A percentile compares a stretch with the other conserved stretches of the same genome.
These are phyloP conservation scores for Pythium sukuiense DNA, from an alignment of 352 stramenopile species.

Conservation along the genomic window DNA sequence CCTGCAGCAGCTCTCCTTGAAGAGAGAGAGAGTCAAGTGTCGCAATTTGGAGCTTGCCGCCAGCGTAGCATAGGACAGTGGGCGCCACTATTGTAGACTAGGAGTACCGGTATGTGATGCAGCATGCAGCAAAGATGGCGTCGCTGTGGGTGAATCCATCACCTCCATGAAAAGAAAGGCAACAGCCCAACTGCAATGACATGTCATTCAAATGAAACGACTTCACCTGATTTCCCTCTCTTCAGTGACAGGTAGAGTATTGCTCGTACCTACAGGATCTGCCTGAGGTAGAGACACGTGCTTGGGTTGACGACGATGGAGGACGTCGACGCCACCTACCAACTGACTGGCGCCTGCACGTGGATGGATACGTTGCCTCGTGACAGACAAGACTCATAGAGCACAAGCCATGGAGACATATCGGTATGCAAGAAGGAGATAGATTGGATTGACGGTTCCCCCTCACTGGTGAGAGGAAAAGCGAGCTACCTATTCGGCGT, in stretches of 20 bases:
- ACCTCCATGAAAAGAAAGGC: no score
- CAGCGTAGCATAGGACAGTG: no score
- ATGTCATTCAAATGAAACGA: neutral
- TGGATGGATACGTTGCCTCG: neutral
- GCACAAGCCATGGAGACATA: neutral
- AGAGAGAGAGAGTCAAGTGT: no score
- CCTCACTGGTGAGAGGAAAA: neutral
- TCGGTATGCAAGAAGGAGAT: neutral
- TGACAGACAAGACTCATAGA: neutral
- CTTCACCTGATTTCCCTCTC: neutral
- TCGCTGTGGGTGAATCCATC: no score
- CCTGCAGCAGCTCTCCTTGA: no score
- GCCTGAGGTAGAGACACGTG: neutral
- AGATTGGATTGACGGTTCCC: slow-evolving; percentile 5
- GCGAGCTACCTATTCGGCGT: slow-evolving; percentile 19
- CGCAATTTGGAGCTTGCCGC: no score
- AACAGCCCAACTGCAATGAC: neutral
- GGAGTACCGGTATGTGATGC: no score
- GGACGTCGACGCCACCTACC: neutral
- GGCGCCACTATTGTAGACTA: no score
- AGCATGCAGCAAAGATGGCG: no score
- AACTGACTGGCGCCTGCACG: neutral
- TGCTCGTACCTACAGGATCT: neutral
- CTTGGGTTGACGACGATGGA: neutral
- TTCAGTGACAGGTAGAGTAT: neutral